Conservation (phyloP, 1,139 yeast genomes). For the Geotrichum phurueaensis region DNA sequence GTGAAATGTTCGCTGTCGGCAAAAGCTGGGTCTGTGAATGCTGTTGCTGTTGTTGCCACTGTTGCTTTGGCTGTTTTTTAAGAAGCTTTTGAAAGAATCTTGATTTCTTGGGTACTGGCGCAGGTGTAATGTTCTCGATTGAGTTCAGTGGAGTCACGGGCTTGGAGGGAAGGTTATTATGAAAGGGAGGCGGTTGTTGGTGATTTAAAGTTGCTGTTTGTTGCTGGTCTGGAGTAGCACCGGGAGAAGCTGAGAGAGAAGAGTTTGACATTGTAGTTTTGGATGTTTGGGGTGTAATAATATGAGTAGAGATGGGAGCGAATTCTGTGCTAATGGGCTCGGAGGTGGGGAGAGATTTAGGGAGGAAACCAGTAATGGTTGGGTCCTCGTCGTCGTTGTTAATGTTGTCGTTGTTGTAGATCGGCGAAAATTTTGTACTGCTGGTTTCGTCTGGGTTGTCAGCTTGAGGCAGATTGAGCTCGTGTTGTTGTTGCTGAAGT, state of each 20-base stretch:
- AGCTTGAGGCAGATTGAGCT: background rate
- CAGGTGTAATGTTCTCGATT: background rate
- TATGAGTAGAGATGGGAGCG: background rate
- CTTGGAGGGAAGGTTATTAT: background rate
- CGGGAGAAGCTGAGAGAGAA: background rate
- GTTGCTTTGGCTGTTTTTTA: constrained; percentile 1
- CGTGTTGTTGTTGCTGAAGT: background rate
- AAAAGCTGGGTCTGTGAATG: background rate
- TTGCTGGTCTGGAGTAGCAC: background rate
- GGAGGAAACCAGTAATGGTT: background rate
- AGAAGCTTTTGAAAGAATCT: background rate
- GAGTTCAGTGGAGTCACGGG: background rate
- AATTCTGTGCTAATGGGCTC: background rate
- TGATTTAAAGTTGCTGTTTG: background rate
- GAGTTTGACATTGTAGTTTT: background rate
- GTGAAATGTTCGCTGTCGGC: background rate
- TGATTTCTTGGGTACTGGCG: background rate
- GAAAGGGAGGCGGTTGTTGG: background rate
- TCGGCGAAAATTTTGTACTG: background rate
- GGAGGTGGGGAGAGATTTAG: background rate
- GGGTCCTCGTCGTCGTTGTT: background rate
- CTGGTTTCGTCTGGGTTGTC: background rate
- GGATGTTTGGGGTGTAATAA: background rate
- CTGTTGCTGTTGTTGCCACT: background rate
- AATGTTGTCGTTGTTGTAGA: background rate